These are phyloP conservation scores for Plasmodium coatneyi DNA, from an alignment of 169 alveolate genomes.

Conservation along the genomic window DNA sequence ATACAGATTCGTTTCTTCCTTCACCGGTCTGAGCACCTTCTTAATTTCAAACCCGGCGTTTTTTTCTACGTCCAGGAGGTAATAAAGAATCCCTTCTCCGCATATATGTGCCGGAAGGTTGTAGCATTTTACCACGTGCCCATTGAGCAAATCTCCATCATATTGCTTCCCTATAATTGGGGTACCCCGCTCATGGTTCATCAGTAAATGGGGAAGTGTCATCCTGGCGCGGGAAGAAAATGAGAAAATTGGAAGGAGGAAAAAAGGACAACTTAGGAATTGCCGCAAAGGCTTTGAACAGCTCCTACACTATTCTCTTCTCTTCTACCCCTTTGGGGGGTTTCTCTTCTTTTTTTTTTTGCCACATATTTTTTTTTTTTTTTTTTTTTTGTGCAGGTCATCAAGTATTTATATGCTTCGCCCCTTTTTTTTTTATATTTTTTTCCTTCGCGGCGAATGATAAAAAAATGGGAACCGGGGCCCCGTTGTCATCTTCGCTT, in stretches of 20 bases:
- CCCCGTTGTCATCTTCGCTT: neutral
- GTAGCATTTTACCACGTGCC: conserved; percentile 46
- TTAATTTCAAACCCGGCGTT: conserved; percentile 18
- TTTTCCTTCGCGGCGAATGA: neutral
- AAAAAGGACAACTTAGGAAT: neutral
- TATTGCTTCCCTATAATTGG: neutral
- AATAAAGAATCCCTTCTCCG: conserved; percentile 37
- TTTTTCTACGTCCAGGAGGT: neutral
- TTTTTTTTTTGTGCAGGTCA: too few species aligned
- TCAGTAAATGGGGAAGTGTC: conserved; percentile 25
- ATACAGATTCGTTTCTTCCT: conserved; percentile 47
- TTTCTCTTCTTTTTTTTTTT: neutral
- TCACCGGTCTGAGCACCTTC: conserved; percentile 14
- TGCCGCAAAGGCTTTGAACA: neutral
- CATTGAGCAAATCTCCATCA: neutral
- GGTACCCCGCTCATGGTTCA: neutral
- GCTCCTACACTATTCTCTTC: neutral
- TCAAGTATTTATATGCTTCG: too few species aligned
- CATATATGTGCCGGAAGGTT: conserved; percentile 14
- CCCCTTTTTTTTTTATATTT: neutral
- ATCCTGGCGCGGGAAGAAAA: neutral
- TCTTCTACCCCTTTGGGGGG: neutral
- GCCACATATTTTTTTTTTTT: neutral
- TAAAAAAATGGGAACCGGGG: neutral
- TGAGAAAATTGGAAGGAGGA: neutral